Conservation (phyloP, 305 asterid species). For the Solanum hybrid region DNA sequence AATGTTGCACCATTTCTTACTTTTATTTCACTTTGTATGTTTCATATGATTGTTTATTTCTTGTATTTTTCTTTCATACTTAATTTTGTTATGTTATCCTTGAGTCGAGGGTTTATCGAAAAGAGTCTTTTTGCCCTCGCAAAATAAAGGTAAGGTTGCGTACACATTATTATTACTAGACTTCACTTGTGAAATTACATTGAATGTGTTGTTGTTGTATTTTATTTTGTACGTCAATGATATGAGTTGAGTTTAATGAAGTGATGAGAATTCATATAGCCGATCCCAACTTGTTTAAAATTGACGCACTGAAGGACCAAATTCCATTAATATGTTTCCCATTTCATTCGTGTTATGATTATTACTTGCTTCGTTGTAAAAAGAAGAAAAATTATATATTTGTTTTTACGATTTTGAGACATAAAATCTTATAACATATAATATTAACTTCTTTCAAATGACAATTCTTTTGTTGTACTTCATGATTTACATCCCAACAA, state of each 20-base stretch:
- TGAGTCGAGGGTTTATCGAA: neutral
- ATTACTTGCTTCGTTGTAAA: neutral
- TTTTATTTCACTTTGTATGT: neutral
- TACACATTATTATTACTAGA: neutral
- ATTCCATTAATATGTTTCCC: neutral
- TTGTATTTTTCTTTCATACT: neutral
- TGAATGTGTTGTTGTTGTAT: too few relatives aligned
- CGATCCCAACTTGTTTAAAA: neutral
- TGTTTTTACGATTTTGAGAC: neutral
- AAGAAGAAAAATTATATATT: neutral
- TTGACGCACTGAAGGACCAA: neutral
- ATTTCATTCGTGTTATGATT: neutral
- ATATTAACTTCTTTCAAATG: neutral
- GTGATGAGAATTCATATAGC: neutral
- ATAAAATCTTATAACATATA: too few relatives aligned
- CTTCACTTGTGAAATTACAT: neutral
- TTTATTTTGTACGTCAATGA: neutral
- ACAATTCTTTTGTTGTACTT: neutral
- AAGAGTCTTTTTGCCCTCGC: neutral
- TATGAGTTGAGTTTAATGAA: neutral
- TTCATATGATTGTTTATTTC: too few relatives aligned
- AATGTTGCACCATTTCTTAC: neutral
- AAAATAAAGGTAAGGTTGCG: rapidly evolving
- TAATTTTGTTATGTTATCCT: neutral
- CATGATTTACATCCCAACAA: neutral